Evolutionary conservation across 345 rosid species (phyloP), one percentile per base, ranked within the genome.

Genomic region (Isatis tinctoria): DNA sequence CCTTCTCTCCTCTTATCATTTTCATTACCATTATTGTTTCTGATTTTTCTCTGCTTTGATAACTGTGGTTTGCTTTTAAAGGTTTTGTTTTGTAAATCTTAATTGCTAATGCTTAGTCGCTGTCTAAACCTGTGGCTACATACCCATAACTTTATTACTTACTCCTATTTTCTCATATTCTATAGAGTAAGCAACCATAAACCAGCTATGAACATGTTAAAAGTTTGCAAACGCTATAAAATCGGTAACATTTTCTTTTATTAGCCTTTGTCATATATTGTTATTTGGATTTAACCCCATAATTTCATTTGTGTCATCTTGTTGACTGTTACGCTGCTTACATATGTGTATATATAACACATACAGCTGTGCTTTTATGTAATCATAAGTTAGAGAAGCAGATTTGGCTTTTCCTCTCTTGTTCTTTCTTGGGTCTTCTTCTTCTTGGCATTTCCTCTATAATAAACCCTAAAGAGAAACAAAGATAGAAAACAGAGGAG

Each of bases 31-130:
- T 75, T 75, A 78, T 74, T 65, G 53, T 74, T 78, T 68, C 18
- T 52, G 13, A 28, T 20, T 39, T 65, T 63, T 17, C 63, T 59
- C 52, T 65, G 80, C 83, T 80, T 83, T 70, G 88, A 72, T 63
- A 84, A 81, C 76, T 67, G 85, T 83, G 87, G 83, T 68, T 51
- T 65, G 68, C 60, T 64, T 77, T 72, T 61, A 49, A 65, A 59
- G 60, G 58, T 73, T 78, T 77, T 68, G 41, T 67, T 63, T 65
- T 36, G 33, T 27, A 3, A 61, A 33, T 40, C 5, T 60, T 53
- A 43, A 69, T 43, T 56, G 76, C 47, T 63, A 70, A 36, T 70
- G 80, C 76, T 37, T n/a, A 20, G 72, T 65, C 76, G 13, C 56
- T 77, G 52, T 70, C 72, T 64, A 63, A 64, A 45, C 26, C 61